Evolutionary conservation across 2,329 filamentous ascomycete species (phyloP), one percentile per base, ranked within the genome.

Genomic region (Ophiostoma sp.): DNA sequence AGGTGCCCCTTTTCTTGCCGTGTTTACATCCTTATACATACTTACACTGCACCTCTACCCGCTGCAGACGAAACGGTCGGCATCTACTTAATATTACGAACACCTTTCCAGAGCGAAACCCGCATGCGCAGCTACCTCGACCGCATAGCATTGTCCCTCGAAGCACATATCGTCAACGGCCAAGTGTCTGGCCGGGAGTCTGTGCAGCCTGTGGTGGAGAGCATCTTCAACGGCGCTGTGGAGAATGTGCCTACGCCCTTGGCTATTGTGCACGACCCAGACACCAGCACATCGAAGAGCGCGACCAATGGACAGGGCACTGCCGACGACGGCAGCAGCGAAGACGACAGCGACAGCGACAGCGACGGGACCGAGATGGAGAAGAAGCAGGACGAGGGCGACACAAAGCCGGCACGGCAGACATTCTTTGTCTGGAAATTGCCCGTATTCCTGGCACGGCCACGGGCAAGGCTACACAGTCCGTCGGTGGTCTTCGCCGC

Each of bases 1-100:
- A 27, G 1, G 27, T 27, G 27, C 27, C 27, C 27, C 27, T 27
- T 27, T 27, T 27, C 27, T 27, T 27, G 27, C 27, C 1, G 27
- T 27, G 27, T 27, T 27, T 27, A 27, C 27, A 4, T 16, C 45
- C 45, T 47, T 3, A 16, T 12, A 12, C 45, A 47, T 14, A 47
- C 45, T 16, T 12, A 12, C 14, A 83, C 79, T 80, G 75, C 75
- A 3, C 14, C 18, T 27, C 49, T 9, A 55, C n/a, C 4, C 8
- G 1, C 42, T 14, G 45, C 79, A 93, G 90, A 93, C 84, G 90
- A 93, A 80, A 86, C 86, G 40, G 83, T 90, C 68, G 81, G 88
- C 71, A 82, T 92, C 18, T 87, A 90, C 74, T 79, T 93, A 71
- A 81, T 91, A 11, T 82, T 93, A 69, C 85, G 85, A 73, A 87